These are phyloP conservation scores for Cutaneotrichosporon curvatum DNA, from an alignment of 1,284 basidiomycete species.

Conservation along the genomic window DNA sequence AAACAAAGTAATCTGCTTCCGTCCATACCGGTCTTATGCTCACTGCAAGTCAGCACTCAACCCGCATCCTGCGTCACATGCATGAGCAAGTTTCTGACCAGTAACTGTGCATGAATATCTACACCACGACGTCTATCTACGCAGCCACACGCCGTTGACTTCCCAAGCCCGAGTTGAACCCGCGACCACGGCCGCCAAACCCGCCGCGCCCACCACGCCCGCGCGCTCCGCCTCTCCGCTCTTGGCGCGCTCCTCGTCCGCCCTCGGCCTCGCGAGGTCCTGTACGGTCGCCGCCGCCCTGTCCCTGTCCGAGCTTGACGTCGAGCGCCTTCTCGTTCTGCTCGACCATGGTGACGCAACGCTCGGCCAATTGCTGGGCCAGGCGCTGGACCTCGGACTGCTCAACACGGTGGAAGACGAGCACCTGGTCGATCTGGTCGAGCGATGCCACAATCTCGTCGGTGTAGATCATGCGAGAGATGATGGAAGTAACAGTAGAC, in stretches of 20 bases:
- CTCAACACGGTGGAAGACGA: slow-evolving; percentile 86
- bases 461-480: slow-evolving; percentile 98
- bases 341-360: slow-evolving; percentile 80
- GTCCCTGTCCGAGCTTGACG: slow-evolving; percentile 64
- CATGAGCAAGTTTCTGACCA: too few relatives aligned
- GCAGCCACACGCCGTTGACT: slow-evolving; percentile 23
- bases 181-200: slow-evolving; percentile 33
- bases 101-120: background rate
- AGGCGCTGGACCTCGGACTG: slow-evolving; percentile 83
- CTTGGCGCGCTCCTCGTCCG: slow-evolving; percentile 29
- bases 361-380: slow-evolving; percentile 80
- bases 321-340: slow-evolving; percentile 94
- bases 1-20: too few relatives aligned
- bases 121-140: slow-evolving; percentile 5
- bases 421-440: slow-evolving; percentile 77
- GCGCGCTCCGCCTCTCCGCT: slow-evolving; percentile 37
- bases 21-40: too few relatives aligned
- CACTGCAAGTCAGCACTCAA: background rate
- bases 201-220: slow-evolving; percentile 22
- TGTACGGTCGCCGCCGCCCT: slow-evolving; percentile 52
- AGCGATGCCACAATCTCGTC: slow-evolving; percentile 91
- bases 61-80: too few relatives aligned
- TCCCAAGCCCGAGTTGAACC: slow-evolving; percentile 32
- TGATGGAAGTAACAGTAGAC: slow-evolving; percentile 77
- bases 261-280: slow-evolving; percentile 48